Evolutionary conservation across 345 rosid species (phyloP), one percentile per base, ranked within the genome.

Genomic region (Syzygium grande): DNA sequence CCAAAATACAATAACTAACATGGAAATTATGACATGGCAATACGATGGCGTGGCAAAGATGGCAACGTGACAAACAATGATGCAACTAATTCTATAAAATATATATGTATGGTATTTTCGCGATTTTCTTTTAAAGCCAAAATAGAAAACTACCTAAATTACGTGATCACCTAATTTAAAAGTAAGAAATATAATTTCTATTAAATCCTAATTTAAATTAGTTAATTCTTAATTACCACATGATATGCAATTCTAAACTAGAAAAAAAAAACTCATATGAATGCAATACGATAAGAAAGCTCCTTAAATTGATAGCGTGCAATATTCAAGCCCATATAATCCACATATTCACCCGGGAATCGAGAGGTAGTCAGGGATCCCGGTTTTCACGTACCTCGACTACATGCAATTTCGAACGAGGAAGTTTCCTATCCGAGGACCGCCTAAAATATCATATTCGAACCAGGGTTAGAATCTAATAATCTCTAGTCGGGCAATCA

Each of bases 291-390:
- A 59, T 25, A 25, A 13, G 7, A 11, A 59, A 59, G 65, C 27
- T 59, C 27, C 65, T 25, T 59, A 11, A 11, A 25, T 59, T 59
- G 27, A 59, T 5, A 59, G 65, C 65, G 27, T 25, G 65, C 65
- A 25, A 59, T 59, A 2, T 59, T 25, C 65, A 59, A 59, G 65
- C 11, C 5, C 65, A 27, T 11, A 27, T 27, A 25, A 59, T 59
- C 16, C 65, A 27, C 30, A 1, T 25, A 27, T 25, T 59, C 65
- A 59, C 16, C 7, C 4, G 27, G 27, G 65, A 59, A 59, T 11
- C 3, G 2, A 27, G 65, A 11, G 2, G 65, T 0, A 27, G 65
- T 25, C 30, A 0, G 11, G 30, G 65, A 27, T 59, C 0, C 0
- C 2, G 65, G 5, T 11, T 59, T 59, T 59, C 46, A 59, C 65